Evolutionary conservation across 495 filamentous ascomycete species (phyloP).

Genomic region (Podospora bellae-mahoneyi): DNA sequence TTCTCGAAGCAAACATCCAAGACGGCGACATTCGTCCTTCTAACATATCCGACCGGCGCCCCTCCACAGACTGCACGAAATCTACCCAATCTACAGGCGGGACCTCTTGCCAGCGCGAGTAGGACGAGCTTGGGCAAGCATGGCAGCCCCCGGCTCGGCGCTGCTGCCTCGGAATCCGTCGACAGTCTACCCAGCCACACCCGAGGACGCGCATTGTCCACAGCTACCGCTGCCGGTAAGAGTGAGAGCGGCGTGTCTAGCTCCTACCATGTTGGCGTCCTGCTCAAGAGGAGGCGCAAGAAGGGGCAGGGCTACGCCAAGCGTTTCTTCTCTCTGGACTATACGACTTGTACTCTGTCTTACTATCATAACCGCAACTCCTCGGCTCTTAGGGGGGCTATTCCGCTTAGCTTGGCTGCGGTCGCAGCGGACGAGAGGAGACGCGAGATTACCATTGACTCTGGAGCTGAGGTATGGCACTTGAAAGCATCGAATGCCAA

Average conservation of each 20-base stretch:
- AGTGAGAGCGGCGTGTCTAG: slow-evolving; percentile 32
- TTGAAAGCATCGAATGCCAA: slow-evolving; percentile 74
- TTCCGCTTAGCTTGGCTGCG: slow-evolving; percentile 85
- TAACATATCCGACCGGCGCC: slow-evolving; percentile 83
- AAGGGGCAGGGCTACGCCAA: slow-evolving; percentile 89
- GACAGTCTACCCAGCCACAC: slow-evolving; percentile 55
- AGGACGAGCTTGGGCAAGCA: slow-evolving; percentile 48
- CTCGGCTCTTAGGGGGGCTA: slow-evolving; percentile 82
- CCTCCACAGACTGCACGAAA: slow-evolving; percentile 77
- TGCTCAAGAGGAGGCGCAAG: slow-evolving; percentile 88
- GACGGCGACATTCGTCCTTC: slow-evolving; percentile 86
- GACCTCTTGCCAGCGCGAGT: slow-evolving; percentile 42
- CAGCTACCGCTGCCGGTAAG: slow-evolving; percentile 20
- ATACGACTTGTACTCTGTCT: slow-evolving; percentile 81
- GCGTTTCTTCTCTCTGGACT: slow-evolving; percentile 93
- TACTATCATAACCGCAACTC: slow-evolving; percentile 95
- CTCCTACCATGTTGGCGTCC: slow-evolving; percentile 69
- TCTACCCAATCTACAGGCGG: slow-evolving; percentile 53
- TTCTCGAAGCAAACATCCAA: slow-evolving; percentile 96
- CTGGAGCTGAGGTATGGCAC: slow-evolving; percentile 96
- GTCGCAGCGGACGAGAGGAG: slow-evolving; percentile 82
- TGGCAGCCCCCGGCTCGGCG: slow-evolving; percentile 38
- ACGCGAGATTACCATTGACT: slow-evolving; percentile 93
- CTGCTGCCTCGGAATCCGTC: slow-evolving; percentile 47
- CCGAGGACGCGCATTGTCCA: slow-evolving; percentile 30